A percentile compares a stretch with the other conserved stretches of the same genome.
Evolutionary conservation across 495 filamentous ascomycete genomes (phyloP).

Genomic region (Echria macrotheca): DNA sequence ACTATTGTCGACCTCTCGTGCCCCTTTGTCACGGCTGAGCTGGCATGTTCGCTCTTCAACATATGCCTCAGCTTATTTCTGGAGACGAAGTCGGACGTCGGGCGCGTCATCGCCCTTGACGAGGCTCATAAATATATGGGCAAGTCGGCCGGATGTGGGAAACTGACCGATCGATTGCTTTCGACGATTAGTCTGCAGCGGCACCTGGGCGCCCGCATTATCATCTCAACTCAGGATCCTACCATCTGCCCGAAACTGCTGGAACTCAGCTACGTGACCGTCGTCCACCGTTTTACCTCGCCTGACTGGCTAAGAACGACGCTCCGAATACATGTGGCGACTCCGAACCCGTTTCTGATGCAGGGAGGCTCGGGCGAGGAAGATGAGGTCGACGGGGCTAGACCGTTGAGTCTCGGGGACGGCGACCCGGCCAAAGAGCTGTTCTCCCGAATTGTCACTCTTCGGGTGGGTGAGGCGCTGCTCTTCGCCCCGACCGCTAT

Average conservation of each 20-base stretch:
- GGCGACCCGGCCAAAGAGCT: constrained; percentile 34
- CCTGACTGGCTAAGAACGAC: constrained; percentile 61
- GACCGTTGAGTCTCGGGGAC: constrained; percentile 15
- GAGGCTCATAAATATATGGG: constrained; percentile 42
- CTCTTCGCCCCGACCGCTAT: constrained; percentile 60
- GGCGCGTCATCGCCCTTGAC: constrained; percentile 34
- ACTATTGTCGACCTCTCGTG: constrained; percentile 74
- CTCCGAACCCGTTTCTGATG: too few relatives aligned
- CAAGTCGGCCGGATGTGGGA: constrained; percentile 33
- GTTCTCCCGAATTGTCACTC: constrained; percentile 51
- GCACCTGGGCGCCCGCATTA: constrained; percentile 57
- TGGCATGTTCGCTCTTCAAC: constrained; percentile 64
- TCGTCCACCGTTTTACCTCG: constrained; percentile 70
- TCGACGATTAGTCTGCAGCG: constrained; percentile 64
- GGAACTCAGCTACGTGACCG: constrained; percentile 64
- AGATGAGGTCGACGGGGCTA: constrained; percentile 5
- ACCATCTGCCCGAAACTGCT: constrained; percentile 65
- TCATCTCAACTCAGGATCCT: constrained; percentile 77
- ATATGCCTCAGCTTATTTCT: constrained; percentile 60
- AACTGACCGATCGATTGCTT: constrained; percentile 62
- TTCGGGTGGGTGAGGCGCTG: constrained; percentile 59
- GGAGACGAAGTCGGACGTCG: constrained; percentile 40
- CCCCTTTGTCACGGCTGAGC: constrained; percentile 60
- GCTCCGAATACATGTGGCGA: constrained; percentile 61
- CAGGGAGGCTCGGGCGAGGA: constrained; percentile 15